Evolutionary conservation across 176 grass and related monocot species (phyloP).

Genomic region (Ensete ventricosum): DNA sequence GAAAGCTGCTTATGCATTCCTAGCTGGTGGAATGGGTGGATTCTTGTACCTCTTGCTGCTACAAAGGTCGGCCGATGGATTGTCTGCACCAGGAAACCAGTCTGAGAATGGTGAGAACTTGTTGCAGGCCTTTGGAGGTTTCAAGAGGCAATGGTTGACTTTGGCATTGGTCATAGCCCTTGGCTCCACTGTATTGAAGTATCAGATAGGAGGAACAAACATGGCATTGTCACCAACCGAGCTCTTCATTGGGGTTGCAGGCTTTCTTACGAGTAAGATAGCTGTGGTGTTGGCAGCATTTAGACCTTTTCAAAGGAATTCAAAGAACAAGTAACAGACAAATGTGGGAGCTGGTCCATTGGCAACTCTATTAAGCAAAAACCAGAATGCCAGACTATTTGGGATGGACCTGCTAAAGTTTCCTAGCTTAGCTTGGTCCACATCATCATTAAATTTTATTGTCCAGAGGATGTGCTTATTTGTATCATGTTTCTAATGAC

Average conservation of each 20-base stretch:
- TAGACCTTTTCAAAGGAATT: conserved; percentile 61
- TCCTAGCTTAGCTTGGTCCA: too few relatives aligned
- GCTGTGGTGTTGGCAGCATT: conserved; percentile 65
- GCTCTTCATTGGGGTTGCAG: conserved; percentile 47
- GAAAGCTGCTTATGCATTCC: conserved; percentile 46
- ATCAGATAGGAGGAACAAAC: conserved; percentile 36
- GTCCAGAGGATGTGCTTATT: too few relatives aligned
- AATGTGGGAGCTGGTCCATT: neutral
- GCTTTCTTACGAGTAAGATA: conserved; percentile 62
- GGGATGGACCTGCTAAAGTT: too few relatives aligned
- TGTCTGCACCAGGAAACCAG: conserved; percentile 31
- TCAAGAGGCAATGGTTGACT: conserved; percentile 71
- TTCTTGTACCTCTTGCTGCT: conserved; percentile 74
- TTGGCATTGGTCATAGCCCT: conserved; percentile 39
- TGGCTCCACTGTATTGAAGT: conserved; percentile 40
- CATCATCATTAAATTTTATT: too few relatives aligned
- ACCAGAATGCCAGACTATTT: too few relatives aligned
- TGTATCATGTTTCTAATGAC: too few relatives aligned
- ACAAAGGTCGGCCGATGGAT: conserved; percentile 67
- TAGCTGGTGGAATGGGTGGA: conserved; percentile 67
- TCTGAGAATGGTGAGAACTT: conserved; percentile 26
- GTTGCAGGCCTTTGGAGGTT: conserved; percentile 15
- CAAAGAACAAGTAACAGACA: conserved; percentile 15
- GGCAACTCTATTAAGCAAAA: neutral
- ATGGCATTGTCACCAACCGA: conserved; percentile 41